Conservation (phyloP, 371 early-diverging fungal genomes). For the Mucor ambiguus region DNA sequence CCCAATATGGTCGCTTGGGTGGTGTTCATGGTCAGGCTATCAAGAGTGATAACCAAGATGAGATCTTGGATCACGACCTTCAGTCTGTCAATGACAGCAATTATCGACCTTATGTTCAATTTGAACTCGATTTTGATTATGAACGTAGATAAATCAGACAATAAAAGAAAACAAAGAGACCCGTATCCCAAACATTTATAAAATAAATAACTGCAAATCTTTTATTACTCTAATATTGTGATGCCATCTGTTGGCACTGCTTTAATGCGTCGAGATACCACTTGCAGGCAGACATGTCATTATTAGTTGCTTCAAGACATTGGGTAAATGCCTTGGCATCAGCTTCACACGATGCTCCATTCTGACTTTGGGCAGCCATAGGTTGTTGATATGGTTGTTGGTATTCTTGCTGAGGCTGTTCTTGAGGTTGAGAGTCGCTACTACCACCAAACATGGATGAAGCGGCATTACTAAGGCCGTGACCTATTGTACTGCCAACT, state of each 20-base stretch:
- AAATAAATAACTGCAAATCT: conserved; percentile 3
- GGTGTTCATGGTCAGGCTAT: conserved; percentile 57
- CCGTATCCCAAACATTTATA: conserved; percentile 4
- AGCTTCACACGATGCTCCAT: conserved; percentile 70
- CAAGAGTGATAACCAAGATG: conserved; percentile 50
- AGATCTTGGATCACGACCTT: conserved; percentile 78
- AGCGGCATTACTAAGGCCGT: conserved; percentile 69
- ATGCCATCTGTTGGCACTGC: conserved; percentile 76
- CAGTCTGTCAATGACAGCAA: conserved; percentile 82
- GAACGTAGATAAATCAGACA: conserved; percentile 39
- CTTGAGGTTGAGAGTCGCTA: conserved; percentile 18
- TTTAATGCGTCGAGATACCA: conserved; percentile 89
- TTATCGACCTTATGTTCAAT: conserved; percentile 90
- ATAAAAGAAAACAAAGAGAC: not conserved
- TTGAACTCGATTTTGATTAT: conserved; percentile 67
- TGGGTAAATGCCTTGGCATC: conserved; percentile 84
- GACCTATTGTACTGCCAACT: conserved; percentile 86
- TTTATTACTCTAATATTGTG: conserved; percentile 28
- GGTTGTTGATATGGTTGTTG: conserved; percentile 49
- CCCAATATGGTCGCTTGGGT: conserved; percentile 68
- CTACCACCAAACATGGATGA: conserved; percentile 73
- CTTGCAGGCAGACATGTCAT: conserved; percentile 80
- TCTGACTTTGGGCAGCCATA: conserved; percentile 34
- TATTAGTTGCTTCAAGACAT: conserved; percentile 82
- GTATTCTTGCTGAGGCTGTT: conserved; percentile 30